Evolutionary conservation across 164 flowering plant species (phyloP), one percentile per base, ranked within the genome.

Genomic region (Nelumbo lutea): DNA sequence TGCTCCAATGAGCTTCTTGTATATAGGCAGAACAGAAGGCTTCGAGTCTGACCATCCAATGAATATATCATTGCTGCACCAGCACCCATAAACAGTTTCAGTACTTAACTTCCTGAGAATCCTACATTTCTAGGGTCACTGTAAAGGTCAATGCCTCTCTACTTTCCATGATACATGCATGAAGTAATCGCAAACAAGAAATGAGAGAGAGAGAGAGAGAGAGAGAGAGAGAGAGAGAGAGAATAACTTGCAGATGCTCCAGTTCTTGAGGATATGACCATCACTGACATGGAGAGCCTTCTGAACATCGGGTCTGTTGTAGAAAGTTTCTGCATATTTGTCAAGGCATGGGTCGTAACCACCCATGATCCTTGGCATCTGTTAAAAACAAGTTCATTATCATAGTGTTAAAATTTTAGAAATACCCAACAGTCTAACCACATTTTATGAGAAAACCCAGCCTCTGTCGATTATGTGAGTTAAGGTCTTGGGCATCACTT

Each of bases 171-270:
- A n/a, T n/a, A 13, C 1, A 13, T 50, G 53, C 10, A 2, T 41
- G 50, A 51, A 66, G n/a, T n/a, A n/a, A n/a, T n/a, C n/a, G n/a
- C n/a, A n/a, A n/a, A n/a, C n/a, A n/a, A n/a, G 59, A 57, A 68
- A 64, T 53, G 72, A 62, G 61, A 62, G 72, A 62, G 62, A 63
- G 67, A 63, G 73, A 67, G 56, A 67, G 67, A 56, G 67, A 61
- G 70, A 67, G 59, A 68, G 45, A 68, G 68, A 64, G 68, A 66
- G 45, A 64, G 14, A 68, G 51, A 60, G 44, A 39, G 38, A 4
- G 46, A 5, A n/a, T 81, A 89, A 96, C 98, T 91, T 93, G 98
- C 99, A 96, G 61, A 91, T 87, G 79, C 81, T 88, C 99, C 99
- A 96, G 68, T 84, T 85, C 83, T 70, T 89, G 53, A 81, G 75